Evolutionary conservation across 2,329 filamentous ascomycete genomes (phyloP), one percentile per base, ranked within the genome.

Genomic region (Sporothrix brasiliensis): DNA sequence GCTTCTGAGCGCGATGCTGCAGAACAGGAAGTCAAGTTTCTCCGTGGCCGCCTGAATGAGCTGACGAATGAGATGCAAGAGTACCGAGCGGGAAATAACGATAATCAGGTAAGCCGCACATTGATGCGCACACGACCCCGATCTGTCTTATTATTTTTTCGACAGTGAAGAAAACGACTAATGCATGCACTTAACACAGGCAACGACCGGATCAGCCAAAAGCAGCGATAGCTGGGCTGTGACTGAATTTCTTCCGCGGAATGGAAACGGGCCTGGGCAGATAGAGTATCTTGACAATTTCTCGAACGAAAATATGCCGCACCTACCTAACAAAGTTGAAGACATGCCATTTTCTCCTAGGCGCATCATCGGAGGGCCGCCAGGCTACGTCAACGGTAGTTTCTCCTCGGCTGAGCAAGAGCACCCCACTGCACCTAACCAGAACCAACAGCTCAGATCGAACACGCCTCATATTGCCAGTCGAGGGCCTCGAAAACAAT

Each of bases 321-420:
- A 65, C 3, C 56, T 74, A 0, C 73, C 73, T 0, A 52, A n/a
- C 2, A 68, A 68, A 1, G 47, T 73, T 16, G 73, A 71, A 19
- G 68, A 74, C 19, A 74, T 74, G 73, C 73, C 73, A 0, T 34
- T 68, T 3, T 69, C 73, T 11, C 73, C 73, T 4, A 49, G 67
- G 27, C 30, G 11, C 19, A 24, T 24, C 13, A 66, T 34, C 5
- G 58, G 52, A 4, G 16, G 16, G 1, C 21, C 44, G 9, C 44
- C 63, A 3, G 4, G 16, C 19, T 66, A 24, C 5, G 24, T 10
- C 11, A 69, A 53, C 24, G 11, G 7, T 44, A 30, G 44, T 16
- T 63, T 52, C 21, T 10, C 41, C 6, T 27, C 56, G 6, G 3
- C 19, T 4, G 34, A 39, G 13, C 11, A 30, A 16, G 34, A 27